A percentile compares a stretch with the other conserved stretches of the same genome.
Evolutionary conservation across 2,329 filamentous ascomycete species (phyloP).

Genomic region (Claviceps arundinis): DNA sequence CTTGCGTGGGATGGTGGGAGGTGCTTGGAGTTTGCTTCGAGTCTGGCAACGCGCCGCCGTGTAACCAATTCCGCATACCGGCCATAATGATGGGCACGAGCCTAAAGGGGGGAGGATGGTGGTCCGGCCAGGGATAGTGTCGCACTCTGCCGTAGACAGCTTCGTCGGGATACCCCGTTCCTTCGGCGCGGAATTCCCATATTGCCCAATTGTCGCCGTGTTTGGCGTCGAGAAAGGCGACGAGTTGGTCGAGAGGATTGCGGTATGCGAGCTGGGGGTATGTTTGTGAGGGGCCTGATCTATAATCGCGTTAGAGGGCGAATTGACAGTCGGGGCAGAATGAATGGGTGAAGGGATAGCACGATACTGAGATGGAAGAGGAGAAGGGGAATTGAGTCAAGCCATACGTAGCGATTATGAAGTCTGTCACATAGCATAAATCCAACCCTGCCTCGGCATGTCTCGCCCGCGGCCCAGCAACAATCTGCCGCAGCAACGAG

Average conservation of each 20-base stretch:
- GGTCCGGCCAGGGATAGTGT: conserved; percentile 94
- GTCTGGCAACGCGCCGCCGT: conserved; percentile 31
- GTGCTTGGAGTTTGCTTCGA: background rate
- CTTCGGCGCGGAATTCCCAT: conserved; percentile 96
- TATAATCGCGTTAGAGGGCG: conserved; percentile 20
- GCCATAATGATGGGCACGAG: conserved; percentile 81
- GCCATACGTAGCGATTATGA: conserved; percentile 50
- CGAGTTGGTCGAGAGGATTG: conserved; percentile 78
- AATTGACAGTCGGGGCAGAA: background rate
- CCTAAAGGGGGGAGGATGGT: conserved; percentile 88
- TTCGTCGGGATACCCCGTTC: conserved; percentile 85
- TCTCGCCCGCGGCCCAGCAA: conserved; percentile 71
- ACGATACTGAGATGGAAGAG: no score
- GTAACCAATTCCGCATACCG: conserved; percentile 82
- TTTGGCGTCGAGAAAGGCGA: conserved; percentile 74
- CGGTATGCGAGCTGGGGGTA: conserved; percentile 89
- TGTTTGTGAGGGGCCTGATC: conserved; percentile 78
- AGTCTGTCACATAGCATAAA: conserved; percentile 86
- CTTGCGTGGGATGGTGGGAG: background rate
- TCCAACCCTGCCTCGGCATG: conserved; percentile 84
- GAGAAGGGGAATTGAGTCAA: no score
- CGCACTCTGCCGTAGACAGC: conserved; percentile 75
- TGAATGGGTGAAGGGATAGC: background rate
- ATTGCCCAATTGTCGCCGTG: conserved; percentile 82
- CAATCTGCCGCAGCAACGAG: conserved; percentile 76